phyloP scores from a whole-genome alignment of 73 alveolate genomes.

The Durusdinium trenchii region DNA sequence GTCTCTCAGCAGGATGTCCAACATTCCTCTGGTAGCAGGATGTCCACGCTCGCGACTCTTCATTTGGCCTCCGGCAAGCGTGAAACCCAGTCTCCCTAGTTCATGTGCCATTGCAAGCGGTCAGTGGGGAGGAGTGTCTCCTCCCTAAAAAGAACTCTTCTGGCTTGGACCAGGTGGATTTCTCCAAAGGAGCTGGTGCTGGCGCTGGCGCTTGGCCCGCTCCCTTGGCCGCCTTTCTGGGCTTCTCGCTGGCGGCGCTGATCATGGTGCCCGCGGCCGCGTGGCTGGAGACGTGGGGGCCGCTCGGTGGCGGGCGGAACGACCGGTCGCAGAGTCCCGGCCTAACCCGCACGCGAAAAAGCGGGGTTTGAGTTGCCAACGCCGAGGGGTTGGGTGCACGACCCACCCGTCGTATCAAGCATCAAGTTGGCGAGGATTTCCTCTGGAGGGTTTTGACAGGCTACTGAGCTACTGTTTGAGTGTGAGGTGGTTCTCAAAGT shows the following conservation, averaged over 20 bases:
- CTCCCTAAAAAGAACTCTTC: too few species aligned
- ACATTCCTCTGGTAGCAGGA: too few species aligned
- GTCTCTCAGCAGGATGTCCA: too few species aligned
- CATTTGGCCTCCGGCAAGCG: too few species aligned
- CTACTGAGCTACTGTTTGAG: too few species aligned
- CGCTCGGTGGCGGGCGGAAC: background rate
- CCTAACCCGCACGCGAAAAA: too few species aligned
- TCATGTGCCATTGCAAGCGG: too few species aligned
- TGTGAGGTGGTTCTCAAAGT: too few species aligned
- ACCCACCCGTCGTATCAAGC: background rate
- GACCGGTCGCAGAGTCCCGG: too few species aligned
- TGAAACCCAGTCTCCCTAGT: too few species aligned
- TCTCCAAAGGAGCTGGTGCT: background rate
- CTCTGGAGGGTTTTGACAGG: background rate
- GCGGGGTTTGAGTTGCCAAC: background rate
- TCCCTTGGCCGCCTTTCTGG: background rate
- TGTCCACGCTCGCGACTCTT: too few species aligned
- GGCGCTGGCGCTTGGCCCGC: background rate
- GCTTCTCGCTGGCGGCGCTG: background rate
- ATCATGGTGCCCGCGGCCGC: constrained; percentile 40
- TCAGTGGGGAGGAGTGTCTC: too few species aligned
- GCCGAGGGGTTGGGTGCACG: background rate
- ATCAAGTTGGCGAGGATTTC: background rate
- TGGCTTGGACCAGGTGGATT: background rate
- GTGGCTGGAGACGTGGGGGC: background rate